Conservation (phyloP, 371 early-diverging fungal species). For the Mortierella sp. region DNA sequence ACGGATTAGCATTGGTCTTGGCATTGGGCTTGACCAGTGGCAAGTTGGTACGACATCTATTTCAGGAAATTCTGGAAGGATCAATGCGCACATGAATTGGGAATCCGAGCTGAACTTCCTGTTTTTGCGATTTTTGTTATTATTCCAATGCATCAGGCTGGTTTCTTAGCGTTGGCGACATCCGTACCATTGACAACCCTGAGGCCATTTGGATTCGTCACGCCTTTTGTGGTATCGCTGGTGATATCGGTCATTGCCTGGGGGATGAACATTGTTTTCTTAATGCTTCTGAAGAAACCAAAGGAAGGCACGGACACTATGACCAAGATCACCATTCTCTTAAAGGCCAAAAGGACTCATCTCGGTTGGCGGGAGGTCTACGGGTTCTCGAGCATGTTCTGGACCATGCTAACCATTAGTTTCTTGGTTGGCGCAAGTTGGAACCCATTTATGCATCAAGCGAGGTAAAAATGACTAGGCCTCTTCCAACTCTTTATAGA, state of each 20-base stretch:
- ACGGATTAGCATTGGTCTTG: constrained; percentile 48
- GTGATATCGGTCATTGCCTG: constrained; percentile 36
- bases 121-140: no score
- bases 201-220: constrained; percentile 45
- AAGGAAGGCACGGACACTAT: constrained; percentile 43
- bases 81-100: neutral
- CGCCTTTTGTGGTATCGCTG: constrained; percentile 43
- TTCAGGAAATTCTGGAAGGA: neutral
- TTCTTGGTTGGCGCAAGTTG: constrained; percentile 54
- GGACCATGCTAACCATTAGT: constrained; percentile 42
- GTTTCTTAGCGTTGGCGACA: constrained; percentile 37
- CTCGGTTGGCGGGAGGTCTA: constrained; percentile 52
- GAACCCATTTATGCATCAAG: constrained; percentile 55
- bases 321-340: constrained; percentile 51
- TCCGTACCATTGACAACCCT: constrained; percentile 36
- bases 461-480: constrained; percentile 20
- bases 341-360: constrained; percentile 41
- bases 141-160: no score
- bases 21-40: constrained; percentile 55
- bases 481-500: no score
- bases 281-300: constrained; percentile 42
- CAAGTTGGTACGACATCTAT: constrained; percentile 45
- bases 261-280: constrained; percentile 48
- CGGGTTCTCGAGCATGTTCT: constrained; percentile 50
- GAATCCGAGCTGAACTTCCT: neutral